Percentiles rank a stretch among this genome's conserved stretches.
These are phyloP conservation scores for Funneliformis mosseae DNA, from an alignment of 192 early-diverging fungal species.

Conservation along the genomic window DNA sequence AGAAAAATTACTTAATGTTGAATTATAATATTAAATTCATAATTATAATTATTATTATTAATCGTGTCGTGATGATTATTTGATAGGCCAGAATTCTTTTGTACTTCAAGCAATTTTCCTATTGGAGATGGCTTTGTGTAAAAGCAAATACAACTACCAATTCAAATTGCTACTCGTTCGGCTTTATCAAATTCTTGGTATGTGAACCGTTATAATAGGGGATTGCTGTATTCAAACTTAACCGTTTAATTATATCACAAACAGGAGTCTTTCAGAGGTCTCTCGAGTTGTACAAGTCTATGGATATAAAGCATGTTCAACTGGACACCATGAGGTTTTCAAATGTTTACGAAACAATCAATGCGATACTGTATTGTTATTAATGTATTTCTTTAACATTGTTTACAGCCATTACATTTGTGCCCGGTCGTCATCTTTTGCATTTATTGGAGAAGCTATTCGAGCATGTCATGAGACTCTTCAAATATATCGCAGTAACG, in stretches of 20 bases:
- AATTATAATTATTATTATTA: neutral
- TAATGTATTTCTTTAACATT: neutral
- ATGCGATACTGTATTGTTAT: conserved; percentile 38
- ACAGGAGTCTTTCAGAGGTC: conserved; percentile 65
- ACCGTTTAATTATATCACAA: neutral
- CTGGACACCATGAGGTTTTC: conserved; percentile 80
- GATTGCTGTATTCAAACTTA: neutral
- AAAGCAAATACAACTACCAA: conserved; percentile 80
- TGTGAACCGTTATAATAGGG: neutral
- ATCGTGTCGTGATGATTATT: neutral
- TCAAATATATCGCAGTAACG: conserved; percentile 41
- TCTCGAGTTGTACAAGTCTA: conserved; percentile 60
- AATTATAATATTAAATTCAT: conserved; percentile 1
- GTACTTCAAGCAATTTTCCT: conserved; percentile 60
- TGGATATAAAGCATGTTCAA: conserved; percentile 93
- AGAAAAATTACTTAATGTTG: neutral
- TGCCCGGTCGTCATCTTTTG: conserved; percentile 59
- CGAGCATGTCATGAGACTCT: conserved; percentile 61
- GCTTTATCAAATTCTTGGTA: conserved; percentile 75
- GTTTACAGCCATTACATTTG: conserved; percentile 65
- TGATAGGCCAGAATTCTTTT: conserved; percentile 39
- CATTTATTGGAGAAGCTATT: conserved; percentile 53
- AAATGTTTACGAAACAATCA: conserved; percentile 38
- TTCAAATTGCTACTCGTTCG: conserved; percentile 88
- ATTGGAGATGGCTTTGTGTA: conserved; percentile 72